phyloP scores from a whole-genome alignment of 202 grass and related monocot genomes.

The Carex arenaria region DNA sequence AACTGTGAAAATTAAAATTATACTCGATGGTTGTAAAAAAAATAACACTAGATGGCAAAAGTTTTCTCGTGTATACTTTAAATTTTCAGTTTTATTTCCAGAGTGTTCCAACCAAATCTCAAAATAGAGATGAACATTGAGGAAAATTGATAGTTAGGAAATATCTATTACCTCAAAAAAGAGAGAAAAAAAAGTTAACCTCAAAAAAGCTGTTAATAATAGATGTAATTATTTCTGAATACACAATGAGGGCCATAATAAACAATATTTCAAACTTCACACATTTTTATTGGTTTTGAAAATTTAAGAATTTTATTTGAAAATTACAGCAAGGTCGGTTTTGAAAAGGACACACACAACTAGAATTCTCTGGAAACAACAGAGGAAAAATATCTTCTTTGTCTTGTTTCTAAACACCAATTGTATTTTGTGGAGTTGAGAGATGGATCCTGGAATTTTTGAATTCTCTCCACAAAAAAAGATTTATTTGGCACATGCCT shows the following conservation, averaged over 20 bases:
- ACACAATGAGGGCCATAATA: neutral
- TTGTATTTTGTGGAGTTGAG: neutral
- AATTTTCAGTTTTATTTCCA: no score
- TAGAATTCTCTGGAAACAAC: conserved; percentile 14
- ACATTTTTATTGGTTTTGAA: neutral
- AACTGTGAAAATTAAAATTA: no score
- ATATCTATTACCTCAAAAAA: neutral
- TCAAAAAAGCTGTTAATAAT: neutral
- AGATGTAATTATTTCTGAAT: neutral
- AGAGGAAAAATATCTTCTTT: conserved; percentile 5
- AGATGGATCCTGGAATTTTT: neutral
- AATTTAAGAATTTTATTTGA: neutral
- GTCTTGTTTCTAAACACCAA: neutral
- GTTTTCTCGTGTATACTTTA: no score
- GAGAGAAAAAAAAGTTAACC: neutral
- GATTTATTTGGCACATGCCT: neutral
- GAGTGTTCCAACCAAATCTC: no score
- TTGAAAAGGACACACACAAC: conserved; percentile 1
- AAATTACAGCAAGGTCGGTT: neutral
- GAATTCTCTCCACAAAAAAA: neutral
- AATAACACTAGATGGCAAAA: no score
- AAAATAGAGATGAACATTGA: no score
- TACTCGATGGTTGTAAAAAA: no score
- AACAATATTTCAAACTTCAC: neutral
- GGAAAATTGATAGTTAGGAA: neutral